Base-by-base conservation (phyloP, 768 basidiomycete species). In the Podaxis rugospora region DNA sequence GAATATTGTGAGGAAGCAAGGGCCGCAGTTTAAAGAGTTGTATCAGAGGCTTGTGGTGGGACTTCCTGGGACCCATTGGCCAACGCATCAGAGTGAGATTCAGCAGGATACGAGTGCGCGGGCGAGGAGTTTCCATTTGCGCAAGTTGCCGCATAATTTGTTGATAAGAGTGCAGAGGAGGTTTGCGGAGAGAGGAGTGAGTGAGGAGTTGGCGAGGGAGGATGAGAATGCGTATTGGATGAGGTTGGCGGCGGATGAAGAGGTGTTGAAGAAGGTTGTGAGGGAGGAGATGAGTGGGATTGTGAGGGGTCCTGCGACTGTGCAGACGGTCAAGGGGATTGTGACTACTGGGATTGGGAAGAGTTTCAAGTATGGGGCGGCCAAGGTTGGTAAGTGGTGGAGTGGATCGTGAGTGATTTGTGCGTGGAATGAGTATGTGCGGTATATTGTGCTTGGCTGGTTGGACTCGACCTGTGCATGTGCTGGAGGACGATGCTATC, bases 331-430 rank as follows among this genome's bases (percentile, higher is more conserved):
- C 61, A 98, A 97, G 74, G 94, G 95, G 27, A 69, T 98, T 51
- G 82, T 90, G 18, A 93, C 88, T 60, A 90, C 92, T 7, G 95
- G 95, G 3, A 64, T 90, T 9, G 78, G 80, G 51, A 95, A 94
- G 80, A 92, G 91, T 69, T 59, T 87, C 4, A 83, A 83, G 46
- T 98, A 98, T 67, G 76, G 83, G 49, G 65, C 80, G 25, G 84
- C 87, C 50, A 98, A 98, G 76, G 76, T 95, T 18, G 73, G 82
- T 39, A 98, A 98, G 74, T 97, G 93, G 90, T 90, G 90, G 84
- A 67, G 66, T 50, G 77, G 81, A 25, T 70, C 75, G 66, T 74
- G 59, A 68, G 16, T 6, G 47, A 18, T 44, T 44, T 44, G 42
- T 44, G 42, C 42, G 16, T 44, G 42, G 18, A 16, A 16, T 6